phyloP scores from a whole-genome alignment of 129 eudicot genomes.

The Ambrosia trifida region DNA sequence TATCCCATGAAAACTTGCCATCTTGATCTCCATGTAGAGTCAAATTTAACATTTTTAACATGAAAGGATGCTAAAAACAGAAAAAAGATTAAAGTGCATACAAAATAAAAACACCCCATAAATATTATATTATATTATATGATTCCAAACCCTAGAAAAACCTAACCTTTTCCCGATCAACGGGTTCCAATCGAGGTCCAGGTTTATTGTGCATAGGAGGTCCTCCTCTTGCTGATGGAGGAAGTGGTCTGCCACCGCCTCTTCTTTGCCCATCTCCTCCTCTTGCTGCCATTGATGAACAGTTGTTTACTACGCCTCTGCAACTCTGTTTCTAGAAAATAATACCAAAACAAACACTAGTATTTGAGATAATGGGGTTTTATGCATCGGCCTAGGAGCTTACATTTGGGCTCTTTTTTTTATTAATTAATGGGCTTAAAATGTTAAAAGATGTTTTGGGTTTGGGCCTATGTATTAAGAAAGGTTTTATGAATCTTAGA shows the following conservation, averaged over 20 bases:
- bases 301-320: constrained; percentile 7
- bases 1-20: too few species aligned
- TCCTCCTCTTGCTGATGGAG: constrained; percentile 54
- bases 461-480: too few species aligned
- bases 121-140: not conserved
- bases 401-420: not conserved
- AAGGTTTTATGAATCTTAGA: too few species aligned
- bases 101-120: constrained; percentile 11
- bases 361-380: too few species aligned
- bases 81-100: not conserved
- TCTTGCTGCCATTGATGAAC: constrained; percentile 43
- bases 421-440: too few species aligned
- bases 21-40: too few species aligned
- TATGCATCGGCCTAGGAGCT: not conserved
- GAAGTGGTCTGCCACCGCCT: constrained; percentile 53
- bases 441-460: too few species aligned
- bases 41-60: too few species aligned
- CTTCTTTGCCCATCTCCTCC: constrained; percentile 56
- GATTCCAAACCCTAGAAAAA: not conserved
- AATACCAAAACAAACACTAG: too few species aligned
- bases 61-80: not conserved
- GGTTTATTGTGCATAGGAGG: constrained; percentile 50
- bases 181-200: constrained; percentile 54
- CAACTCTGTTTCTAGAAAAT: not conserved
- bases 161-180: constrained; percentile 91